Conservation (phyloP, 208 protist genomes). For the Leishmania turanica region DNA sequence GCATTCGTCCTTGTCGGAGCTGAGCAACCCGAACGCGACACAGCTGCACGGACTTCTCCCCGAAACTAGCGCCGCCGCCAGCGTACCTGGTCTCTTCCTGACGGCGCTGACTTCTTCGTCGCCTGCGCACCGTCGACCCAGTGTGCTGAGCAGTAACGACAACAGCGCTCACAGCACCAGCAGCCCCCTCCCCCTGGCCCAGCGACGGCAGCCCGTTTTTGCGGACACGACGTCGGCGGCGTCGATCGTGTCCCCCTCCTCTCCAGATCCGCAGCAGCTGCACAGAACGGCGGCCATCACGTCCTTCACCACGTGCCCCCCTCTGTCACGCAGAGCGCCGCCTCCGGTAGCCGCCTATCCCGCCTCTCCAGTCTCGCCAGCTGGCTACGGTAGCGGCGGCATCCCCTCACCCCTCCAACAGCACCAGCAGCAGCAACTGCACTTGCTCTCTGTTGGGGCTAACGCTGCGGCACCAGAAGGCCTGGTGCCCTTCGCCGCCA, state of each 20-base stretch:
- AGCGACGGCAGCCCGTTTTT: neutral
- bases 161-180: constrained; percentile 8
- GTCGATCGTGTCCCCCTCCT: neutral
- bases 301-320: constrained; percentile 3
- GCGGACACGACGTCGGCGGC: neutral
- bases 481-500: neutral
- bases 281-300: constrained; percentile 9
- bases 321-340: constrained; percentile 3
- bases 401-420: constrained; percentile 9
- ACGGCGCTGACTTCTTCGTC: neutral
- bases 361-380: constrained; percentile 4
- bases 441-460: constrained; percentile 8
- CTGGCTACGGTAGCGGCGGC: neutral
- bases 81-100: neutral
- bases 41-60: neutral
- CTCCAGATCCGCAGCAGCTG: constrained; percentile 6
- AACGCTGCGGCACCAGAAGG: constrained; percentile 8
- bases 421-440: constrained; percentile 18
- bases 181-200: neutral
- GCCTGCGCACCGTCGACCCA: neutral
- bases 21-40: neutral
- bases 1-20: neutral
- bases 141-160: constrained; percentile 2
- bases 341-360: constrained; percentile 7
- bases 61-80: neutral